phyloP scores from a whole-genome alignment of 805 yeast species.

The Nakazawaea laoshanensis region DNA sequence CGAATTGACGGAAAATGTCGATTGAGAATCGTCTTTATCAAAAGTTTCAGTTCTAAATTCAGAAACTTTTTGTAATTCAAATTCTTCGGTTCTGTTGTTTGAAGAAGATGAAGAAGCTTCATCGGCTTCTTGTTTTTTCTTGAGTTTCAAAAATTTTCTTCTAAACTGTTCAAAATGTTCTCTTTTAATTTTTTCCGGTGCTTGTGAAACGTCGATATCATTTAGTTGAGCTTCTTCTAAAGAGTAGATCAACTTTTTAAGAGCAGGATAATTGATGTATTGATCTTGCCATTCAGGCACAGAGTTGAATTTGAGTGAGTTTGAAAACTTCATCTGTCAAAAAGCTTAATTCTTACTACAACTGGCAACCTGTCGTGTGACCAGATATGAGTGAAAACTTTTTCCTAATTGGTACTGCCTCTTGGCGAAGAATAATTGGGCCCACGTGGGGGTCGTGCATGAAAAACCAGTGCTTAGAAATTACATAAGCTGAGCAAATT shows the following conservation, averaged over 20 bases:
- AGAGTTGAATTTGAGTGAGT: conserved; percentile 40
- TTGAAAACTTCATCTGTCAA: conserved; percentile 38
- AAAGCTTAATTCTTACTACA: conserved; percentile 1
- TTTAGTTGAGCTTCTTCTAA: conserved; percentile 33
- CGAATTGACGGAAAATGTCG: conserved; percentile 2
- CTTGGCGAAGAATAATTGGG: background rate
- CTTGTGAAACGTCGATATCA: background rate
- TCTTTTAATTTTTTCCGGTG: background rate
- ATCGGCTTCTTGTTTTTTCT: conserved; percentile 1
- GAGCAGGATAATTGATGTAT: conserved; percentile 35
- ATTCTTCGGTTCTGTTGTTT: background rate
- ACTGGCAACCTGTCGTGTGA: conserved; percentile 1
- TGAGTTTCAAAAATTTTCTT: background rate
- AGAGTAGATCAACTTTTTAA: conserved; percentile 49
- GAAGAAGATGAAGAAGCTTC: conserved; percentile 1
- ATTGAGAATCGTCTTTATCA: conserved; percentile 13
- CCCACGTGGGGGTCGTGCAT: conserved; percentile 4
- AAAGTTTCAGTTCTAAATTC: conserved; percentile 13
- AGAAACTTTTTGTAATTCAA: conserved; percentile 4
- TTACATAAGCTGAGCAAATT: too few species aligned
- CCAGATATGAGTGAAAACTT: background rate
- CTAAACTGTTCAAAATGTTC: background rate
- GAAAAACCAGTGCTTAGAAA: background rate
- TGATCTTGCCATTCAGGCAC: conserved; percentile 46
- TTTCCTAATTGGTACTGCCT: background rate